Evolutionary conservation across 306 rosid species (phyloP), one percentile per base, ranked within the genome.

Genomic region (Castanea crenata): DNA sequence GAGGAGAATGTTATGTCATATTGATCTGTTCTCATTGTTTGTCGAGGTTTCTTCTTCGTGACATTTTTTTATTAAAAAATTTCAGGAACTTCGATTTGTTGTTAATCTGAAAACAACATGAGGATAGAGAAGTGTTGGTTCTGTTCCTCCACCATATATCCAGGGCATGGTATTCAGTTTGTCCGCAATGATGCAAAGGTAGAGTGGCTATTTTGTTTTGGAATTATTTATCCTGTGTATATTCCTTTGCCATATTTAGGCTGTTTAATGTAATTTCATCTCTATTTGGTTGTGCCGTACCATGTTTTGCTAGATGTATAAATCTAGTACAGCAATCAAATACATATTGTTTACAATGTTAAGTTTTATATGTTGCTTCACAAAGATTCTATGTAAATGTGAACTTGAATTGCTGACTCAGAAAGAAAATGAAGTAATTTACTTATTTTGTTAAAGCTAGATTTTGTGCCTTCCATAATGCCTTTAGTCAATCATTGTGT

Each of bases 51-150:
- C 67, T 25, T 25, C 18, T 12, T 21, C 1, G 25, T 61, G 67
- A 3, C 15, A 3, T 2, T 25, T 61, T 61, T 61, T 61, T 5
- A 0, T 14, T 5, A 2, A 15, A 9, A 7, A 35, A 41, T 64
- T 64, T 64, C 41, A 64, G 70, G 20, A 64, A 64, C 41, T 64
- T 64, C 44, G 70, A 64, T 64, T 63, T 64, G 7, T 3, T 64
- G 0, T 15, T 88, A 80, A 63, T 13, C 34, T 82, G 38, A 63
- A 56, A 67, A 68, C 81, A 76, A 75, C 54, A 94, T 94, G 97
- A 94, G 97, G 84, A 87, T 94, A 85, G 97, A 94, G 90, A 94
- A 92, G 74, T 94, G 97, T 81, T 94, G 97, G 93, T 94, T 94
- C 79, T 94, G 97, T 84, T 94, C 98, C 67, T 94, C 93, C 12